Evolutionary conservation across 441 rosid genomes (phyloP).

Genomic region (Corymbia citriodora): DNA sequence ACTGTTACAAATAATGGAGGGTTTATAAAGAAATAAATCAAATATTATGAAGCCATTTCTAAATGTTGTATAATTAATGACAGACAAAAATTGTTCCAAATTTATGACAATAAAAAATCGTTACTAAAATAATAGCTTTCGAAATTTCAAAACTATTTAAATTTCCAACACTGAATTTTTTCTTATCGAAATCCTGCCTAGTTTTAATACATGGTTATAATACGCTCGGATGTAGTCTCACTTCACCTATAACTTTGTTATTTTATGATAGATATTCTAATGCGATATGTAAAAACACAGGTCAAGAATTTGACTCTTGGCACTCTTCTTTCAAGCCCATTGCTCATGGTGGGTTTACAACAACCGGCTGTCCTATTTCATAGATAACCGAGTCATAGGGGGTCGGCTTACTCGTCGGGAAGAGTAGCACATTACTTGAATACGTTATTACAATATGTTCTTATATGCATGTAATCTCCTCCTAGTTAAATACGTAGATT

Average conservation of each 20-base stretch:
- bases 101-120: too few species aligned
- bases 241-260: not conserved
- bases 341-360: too few species aligned
- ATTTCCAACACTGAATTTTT: too few species aligned
- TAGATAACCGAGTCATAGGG: not conserved
- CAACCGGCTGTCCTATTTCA: not conserved
- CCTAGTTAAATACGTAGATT: not conserved
- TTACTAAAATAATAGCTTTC: too few species aligned
- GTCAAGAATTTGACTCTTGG: not conserved
- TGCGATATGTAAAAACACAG: rapidly evolving
- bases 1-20: too few species aligned
- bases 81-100: too few species aligned
- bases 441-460: not conserved
- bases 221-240: not conserved
- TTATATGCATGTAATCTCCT: not conserved
- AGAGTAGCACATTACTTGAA: not conserved
- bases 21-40: too few species aligned
- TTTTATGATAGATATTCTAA: not conserved
- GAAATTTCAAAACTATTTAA: too few species aligned
- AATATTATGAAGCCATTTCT: too few species aligned
- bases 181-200: not conserved
- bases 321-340: not conserved
- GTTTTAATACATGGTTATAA: not conserved
- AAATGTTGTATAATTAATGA: too few species aligned
- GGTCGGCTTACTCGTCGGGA: not conserved